Base-by-base conservation (phyloP, 2,329 filamentous ascomycete genomes). In the Dendrostoma leiphaemia region DNA sequence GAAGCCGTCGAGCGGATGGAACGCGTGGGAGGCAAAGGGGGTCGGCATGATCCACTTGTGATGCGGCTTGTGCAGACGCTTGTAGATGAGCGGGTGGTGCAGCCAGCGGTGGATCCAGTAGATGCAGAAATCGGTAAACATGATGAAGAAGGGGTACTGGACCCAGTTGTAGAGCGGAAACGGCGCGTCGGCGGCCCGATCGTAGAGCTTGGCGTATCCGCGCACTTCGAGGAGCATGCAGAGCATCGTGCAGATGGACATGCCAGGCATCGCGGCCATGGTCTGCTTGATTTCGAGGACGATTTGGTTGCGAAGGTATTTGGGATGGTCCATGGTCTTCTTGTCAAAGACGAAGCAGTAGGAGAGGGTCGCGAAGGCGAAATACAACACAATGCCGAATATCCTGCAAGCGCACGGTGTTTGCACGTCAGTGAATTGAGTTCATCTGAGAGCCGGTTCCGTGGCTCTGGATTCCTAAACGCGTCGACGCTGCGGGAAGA, bases 21-120 rank as follows among this genome's bases (percentile, higher is more conserved):
- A 97, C 54, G 93, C 93, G 68, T 96, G 89, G 63, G 88, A 91
- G 38, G 93, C 92, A 70, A 84, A 97, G 0, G 93, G 93, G 3
- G 91, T 96, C 3, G 93, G 93, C 90, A 97, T 95, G 74, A 97
- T 97, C 93, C 93, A 97, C 78, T 96, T 97, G 85, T 97, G 93
- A 74, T 97, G 93, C 61, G 91, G 88, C 83, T 97, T 97, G 83
- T 97, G 93, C 47, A 97, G 80, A 62, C 79, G 78, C 78, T 92
- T 95, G 83, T 97, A 97, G 63, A 94, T 69, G 44, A 75, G 67
- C 15, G 89, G 89, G 72, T 91, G 86, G 74, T 96, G 91, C 58
- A 95, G 81, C 54, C 83, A 88, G 54, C 91, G 88, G 76, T 96
- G 91, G 65, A 95, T 93, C 81, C 88, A 90, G 80, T 96, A 96